These are phyloP conservation scores for Pugionium dolabratum DNA, from an alignment of 345 rosid genomes.

Conservation along the genomic window DNA sequence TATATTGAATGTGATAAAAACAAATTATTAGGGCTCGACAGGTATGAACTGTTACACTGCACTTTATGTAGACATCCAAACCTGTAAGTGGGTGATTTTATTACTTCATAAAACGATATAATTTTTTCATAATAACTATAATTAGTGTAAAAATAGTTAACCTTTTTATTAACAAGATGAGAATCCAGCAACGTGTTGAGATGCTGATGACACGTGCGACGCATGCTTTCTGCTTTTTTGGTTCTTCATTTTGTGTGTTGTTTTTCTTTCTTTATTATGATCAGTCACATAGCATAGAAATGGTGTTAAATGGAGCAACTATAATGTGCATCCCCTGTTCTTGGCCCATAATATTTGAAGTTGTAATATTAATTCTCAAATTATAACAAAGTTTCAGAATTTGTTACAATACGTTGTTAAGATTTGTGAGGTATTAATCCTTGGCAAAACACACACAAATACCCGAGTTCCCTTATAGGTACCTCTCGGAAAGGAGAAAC, in stretches of 20 bases:
- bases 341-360: too few species aligned
- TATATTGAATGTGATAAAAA: not conserved
- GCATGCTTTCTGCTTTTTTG: conserved; percentile 38
- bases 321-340: too few species aligned
- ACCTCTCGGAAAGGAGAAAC: too few species aligned
- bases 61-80: not conserved
- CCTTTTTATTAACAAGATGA: not conserved
- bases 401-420: too few species aligned
- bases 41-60: conserved; percentile 14
- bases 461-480: too few species aligned
- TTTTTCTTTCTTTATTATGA: too few species aligned
- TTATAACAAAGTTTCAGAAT: too few species aligned
- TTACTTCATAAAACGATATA: not conserved
- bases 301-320: too few species aligned
- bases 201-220: conserved; percentile 35
- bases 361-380: too few species aligned
- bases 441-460: too few species aligned
- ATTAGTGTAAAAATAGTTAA: conserved; percentile 15
- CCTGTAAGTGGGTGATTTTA: conserved; percentile 9
- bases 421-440: too few species aligned
- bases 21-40: conserved; percentile 5
- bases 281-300: too few species aligned
- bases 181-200: conserved; percentile 34
- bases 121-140: not conserved
- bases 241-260: conserved; percentile 26